These are phyloP conservation scores for Aspergillus amoenus DNA, from an alignment of 2,329 filamentous ascomycete genomes.

Conservation along the genomic window DNA sequence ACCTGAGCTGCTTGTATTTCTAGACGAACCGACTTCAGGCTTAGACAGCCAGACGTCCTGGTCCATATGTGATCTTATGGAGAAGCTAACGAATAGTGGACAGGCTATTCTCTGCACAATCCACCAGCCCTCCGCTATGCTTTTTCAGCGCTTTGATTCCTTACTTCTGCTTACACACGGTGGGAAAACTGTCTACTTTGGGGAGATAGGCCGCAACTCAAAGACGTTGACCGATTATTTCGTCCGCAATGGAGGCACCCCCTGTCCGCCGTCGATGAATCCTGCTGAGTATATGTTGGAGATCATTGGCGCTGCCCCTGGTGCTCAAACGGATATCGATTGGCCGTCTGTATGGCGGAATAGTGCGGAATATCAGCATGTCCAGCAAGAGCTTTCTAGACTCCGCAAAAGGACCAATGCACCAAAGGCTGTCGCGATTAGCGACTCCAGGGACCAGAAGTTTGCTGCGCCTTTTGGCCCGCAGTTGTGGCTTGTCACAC, in stretches of 20 bases:
- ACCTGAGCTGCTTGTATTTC: slow-evolving; percentile 79
- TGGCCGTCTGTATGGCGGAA: slow-evolving; percentile 63
- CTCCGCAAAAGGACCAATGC: slow-evolving; percentile 42
- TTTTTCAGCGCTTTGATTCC: slow-evolving; percentile 77
- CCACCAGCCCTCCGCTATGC: slow-evolving; percentile 85
- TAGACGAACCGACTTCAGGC: slow-evolving; percentile 83
- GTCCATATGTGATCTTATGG: slow-evolving; percentile 79
- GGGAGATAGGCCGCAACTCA: slow-evolving; percentile 61
- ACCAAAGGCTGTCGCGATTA: background rate
- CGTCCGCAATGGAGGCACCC: slow-evolving; percentile 57
- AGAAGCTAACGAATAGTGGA: slow-evolving; percentile 81
- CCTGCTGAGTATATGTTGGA: slow-evolving; percentile 73
- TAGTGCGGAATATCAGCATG: slow-evolving; percentile 51
- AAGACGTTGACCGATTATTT: slow-evolving; percentile 63
- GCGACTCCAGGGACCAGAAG: slow-evolving; percentile 43
- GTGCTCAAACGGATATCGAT: slow-evolving; percentile 40
- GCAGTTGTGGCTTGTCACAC: slow-evolving; percentile 66
- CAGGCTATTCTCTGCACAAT: slow-evolving; percentile 91
- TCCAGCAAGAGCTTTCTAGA: slow-evolving; percentile 56
- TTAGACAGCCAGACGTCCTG: slow-evolving; percentile 88
- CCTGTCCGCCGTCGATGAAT: slow-evolving; percentile 62
- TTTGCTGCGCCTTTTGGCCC: slow-evolving; percentile 71
- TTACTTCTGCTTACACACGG: slow-evolving; percentile 63
- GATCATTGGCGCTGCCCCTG: slow-evolving; percentile 48
- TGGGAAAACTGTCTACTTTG: slow-evolving; percentile 67